phyloP scores from a whole-genome alignment of 768 basidiomycete species.

The Hirschioporus abietinus region DNA sequence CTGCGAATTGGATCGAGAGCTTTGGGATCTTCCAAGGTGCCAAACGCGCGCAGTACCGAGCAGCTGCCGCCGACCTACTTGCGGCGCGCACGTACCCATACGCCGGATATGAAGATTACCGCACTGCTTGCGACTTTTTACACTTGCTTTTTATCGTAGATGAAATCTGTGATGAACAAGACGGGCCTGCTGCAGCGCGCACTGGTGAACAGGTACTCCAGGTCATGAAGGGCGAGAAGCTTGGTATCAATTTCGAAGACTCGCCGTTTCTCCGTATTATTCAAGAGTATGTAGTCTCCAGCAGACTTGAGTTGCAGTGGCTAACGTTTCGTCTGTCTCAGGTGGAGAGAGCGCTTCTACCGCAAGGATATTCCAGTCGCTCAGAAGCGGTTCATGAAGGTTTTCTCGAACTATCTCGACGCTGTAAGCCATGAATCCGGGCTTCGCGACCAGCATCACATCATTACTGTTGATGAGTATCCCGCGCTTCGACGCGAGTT shows the following conservation, averaged over 20 bases:
- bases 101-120: slow-evolving; percentile 10
- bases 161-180: slow-evolving; percentile 15
- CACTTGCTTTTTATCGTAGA: slow-evolving; percentile 13
- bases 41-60: too few relatives aligned
- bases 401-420: slow-evolving; percentile 9
- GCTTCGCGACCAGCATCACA: slow-evolving; percentile 13
- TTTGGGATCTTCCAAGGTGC: slow-evolving; percentile 8
- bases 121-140: slow-evolving; percentile 13
- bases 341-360: slow-evolving; percentile 48
- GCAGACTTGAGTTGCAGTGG: too few relatives aligned
- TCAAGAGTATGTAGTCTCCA: slow-evolving; percentile 43
- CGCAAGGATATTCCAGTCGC: slow-evolving; percentile 36
- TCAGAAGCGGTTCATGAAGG: slow-evolving; percentile 11
- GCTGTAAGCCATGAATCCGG: slow-evolving; percentile 14
- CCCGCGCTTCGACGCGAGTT: slow-evolving; percentile 21
- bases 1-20: slow-evolving; percentile 11
- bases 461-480: slow-evolving; percentile 20
- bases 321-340: slow-evolving; percentile 20
- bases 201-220: slow-evolving; percentile 50
- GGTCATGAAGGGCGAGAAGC: slow-evolving; percentile 34
- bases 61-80: slow-evolving; percentile 18
- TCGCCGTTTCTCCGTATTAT: slow-evolving; percentile 54
- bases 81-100: slow-evolving; percentile 12
- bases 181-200: slow-evolving; percentile 39
- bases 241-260: slow-evolving; percentile 23